Percentiles rank a stretch among this genome's conserved stretches.
These are phyloP conservation scores for Penicillium silybi DNA, from an alignment of 495 filamentous ascomycete genomes.

Conservation along the genomic window DNA sequence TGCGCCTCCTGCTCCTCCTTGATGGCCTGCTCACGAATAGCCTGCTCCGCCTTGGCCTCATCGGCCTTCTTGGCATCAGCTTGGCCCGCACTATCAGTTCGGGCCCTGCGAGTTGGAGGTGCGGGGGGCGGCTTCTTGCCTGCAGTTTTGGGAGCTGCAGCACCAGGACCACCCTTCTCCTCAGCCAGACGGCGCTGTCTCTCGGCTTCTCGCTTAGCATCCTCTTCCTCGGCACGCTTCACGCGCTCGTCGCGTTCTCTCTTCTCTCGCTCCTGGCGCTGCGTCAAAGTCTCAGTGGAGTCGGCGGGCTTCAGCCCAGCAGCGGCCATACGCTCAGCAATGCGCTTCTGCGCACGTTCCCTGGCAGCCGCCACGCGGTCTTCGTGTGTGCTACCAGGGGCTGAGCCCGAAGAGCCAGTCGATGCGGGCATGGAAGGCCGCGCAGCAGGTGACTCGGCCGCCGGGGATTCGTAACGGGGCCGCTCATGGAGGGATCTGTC, in stretches of 20 bases:
- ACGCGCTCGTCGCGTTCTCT: constrained; percentile 83
- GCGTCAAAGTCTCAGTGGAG: constrained; percentile 69
- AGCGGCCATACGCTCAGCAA: constrained; percentile 96
- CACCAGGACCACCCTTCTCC: constrained; percentile 66
- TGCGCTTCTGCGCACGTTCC: constrained; percentile 92
- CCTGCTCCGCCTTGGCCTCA: constrained; percentile 46
- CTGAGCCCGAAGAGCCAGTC: constrained; percentile 37
- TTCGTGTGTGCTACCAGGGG: constrained; percentile 77
- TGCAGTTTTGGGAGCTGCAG: constrained; percentile 47
- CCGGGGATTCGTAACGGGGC: constrained; percentile 20
- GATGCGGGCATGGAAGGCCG: constrained; percentile 41
- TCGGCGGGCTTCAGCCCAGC: constrained; percentile 77
- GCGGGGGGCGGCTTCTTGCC: constrained; percentile 83
- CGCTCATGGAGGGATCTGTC: constrained; percentile 23
- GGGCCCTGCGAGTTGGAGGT: constrained; percentile 69
- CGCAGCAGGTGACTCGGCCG: constrained; percentile 25
- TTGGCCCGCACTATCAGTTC: constrained; percentile 58
- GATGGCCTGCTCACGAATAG: constrained; percentile 55
- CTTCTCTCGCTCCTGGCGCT: constrained; percentile 83
- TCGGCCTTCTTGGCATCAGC: constrained; percentile 56
- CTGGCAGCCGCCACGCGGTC: constrained; percentile 94
- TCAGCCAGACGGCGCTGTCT: constrained; percentile 80
- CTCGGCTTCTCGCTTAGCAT: constrained; percentile 83
- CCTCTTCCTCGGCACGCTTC: constrained; percentile 89
- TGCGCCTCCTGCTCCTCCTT: constrained; percentile 74